Percentiles rank a stretch among this genome's conserved stretches.
Evolutionary conservation across 345 rosid genomes (phyloP).

Genomic region (Erodium maritimum): DNA sequence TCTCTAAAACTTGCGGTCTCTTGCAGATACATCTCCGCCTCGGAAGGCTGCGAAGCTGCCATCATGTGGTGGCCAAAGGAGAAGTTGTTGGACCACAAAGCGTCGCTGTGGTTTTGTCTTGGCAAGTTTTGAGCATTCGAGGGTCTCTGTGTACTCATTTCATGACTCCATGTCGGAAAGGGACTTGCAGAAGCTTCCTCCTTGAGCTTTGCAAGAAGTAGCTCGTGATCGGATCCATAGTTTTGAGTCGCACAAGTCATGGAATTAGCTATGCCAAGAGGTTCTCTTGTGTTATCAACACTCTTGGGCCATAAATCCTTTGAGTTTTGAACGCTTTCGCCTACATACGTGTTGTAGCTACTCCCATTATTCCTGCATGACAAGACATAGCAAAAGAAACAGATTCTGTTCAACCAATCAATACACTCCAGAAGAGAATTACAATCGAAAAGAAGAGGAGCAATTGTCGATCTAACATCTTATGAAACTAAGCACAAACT

Average conservation of each 20-base stretch:
- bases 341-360: constrained; percentile 1
- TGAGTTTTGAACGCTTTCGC: constrained; percentile 10
- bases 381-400: not conserved
- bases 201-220: constrained; percentile 13
- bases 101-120: too few relatives aligned
- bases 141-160: not conserved
- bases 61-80: constrained; percentile 9
- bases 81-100: constrained; percentile 10
- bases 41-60: not conserved
- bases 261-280: constrained; percentile 4
- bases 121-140: not conserved
- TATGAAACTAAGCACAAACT: too few relatives aligned
- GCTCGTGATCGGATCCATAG: constrained; percentile 14
- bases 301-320: constrained; percentile 8
- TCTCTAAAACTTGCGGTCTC: constrained; percentile 3
- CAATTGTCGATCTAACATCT: too few relatives aligned
- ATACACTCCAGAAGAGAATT: too few relatives aligned
- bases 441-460: too few relatives aligned
- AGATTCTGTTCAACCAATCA: too few relatives aligned
- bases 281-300: not conserved
- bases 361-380: constrained; percentile 12
- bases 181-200: constrained; percentile 16
- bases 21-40: not conserved
- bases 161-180: constrained; percentile 10
- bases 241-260: constrained; percentile 3